Evolutionary conservation across 345 rosid species (phyloP), one percentile per base, ranked within the genome.

Genomic region (Turritis glabra): DNA sequence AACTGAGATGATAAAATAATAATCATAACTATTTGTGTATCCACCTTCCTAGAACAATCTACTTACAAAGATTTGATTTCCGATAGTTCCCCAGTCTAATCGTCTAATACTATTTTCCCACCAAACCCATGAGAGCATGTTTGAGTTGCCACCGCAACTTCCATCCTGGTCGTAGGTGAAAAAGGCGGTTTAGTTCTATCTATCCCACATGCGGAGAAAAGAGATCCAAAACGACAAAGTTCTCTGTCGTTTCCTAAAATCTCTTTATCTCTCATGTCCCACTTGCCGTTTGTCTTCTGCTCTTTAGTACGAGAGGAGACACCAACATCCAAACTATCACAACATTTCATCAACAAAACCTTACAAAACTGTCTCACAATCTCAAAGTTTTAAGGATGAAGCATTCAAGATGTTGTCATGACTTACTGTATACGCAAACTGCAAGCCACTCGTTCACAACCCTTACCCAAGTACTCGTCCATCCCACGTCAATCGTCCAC

Each of bases 391-490:
- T 2, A 65, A 44, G 40, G 58, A 64, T 55, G 14, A 54, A 48
- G 18, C 64, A 72, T 64, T 40, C 54, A 56, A 74, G 60, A 35
- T 41, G 50, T 32, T 25, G 5, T 37, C 64, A n/a, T 10, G 8
- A 44, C 97, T 85, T 84, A 94, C 98, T 18, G 76, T 89, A 94
- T 14, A 94, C 88, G 33, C 96, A 91, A 78, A 85, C 97, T 19
- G 97, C 98, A 9, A 94, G 86, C 97, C 97, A 91, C 80, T 94
- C 98, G 54, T 90, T 91, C 63, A 91, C 88, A 33, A 94, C 72
- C 76, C 93, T 87, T 51, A 91, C 98, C 97, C 98, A 94, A 54
- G 98, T 83, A 77, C 98, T 94, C 15, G 98, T 94, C 98, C 98
- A 94, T 52, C 98, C 98, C 55, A 94, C 98, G 32, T 94, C 98